A percentile compares a stretch with the other conserved stretches of the same genome.
phyloP scores from a whole-genome alignment of 2,329 filamentous ascomycete genomes.

The Tolypocladium pustulatum region DNA sequence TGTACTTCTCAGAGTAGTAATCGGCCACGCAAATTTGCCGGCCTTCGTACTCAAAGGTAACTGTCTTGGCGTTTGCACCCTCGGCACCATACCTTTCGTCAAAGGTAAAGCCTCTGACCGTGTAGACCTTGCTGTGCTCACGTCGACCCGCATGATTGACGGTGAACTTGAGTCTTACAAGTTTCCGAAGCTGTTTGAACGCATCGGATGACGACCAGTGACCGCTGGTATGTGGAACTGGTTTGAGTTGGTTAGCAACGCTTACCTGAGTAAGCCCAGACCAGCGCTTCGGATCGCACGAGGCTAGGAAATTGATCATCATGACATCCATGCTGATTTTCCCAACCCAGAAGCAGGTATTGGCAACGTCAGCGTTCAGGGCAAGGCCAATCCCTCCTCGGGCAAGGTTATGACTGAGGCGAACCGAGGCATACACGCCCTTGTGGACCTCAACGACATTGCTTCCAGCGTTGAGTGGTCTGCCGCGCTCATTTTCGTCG shows the following conservation, averaged over 20 bases:
- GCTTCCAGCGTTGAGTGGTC: constrained; percentile 41
- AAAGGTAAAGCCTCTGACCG: constrained; percentile 40
- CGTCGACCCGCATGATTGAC: constrained; percentile 39
- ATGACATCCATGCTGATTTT: constrained; percentile 27
- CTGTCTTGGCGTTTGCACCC: constrained; percentile 38
- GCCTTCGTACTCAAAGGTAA: constrained; percentile 43
- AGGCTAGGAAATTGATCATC: constrained; percentile 20
- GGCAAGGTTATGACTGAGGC: constrained; percentile 49
- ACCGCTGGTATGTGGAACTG: constrained; percentile 16
- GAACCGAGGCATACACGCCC: constrained; percentile 79
- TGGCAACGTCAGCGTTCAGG: constrained; percentile 84
- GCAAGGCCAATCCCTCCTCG: constrained; percentile 52
- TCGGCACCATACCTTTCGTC: constrained; percentile 28
- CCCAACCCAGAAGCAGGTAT: constrained; percentile 73
- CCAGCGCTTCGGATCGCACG: constrained; percentile 17
- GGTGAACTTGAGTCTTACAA: constrained; percentile 45
- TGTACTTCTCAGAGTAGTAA: constrained; percentile 48
- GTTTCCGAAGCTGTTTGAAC: constrained; percentile 43
- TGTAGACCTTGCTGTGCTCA: constrained; percentile 37
- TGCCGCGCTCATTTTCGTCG: constrained; percentile 35
- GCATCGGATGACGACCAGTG: constrained; percentile 32
- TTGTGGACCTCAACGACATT: constrained; percentile 68
- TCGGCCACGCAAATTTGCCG: constrained; percentile 36
- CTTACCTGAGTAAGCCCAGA: constrained; percentile 12
- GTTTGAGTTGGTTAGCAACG: constrained; percentile 21